Percentiles rank a stretch among this genome's conserved stretches.
Conservation (phyloP, 305 asterid genomes). For the Fraxinus nigra region DNA sequence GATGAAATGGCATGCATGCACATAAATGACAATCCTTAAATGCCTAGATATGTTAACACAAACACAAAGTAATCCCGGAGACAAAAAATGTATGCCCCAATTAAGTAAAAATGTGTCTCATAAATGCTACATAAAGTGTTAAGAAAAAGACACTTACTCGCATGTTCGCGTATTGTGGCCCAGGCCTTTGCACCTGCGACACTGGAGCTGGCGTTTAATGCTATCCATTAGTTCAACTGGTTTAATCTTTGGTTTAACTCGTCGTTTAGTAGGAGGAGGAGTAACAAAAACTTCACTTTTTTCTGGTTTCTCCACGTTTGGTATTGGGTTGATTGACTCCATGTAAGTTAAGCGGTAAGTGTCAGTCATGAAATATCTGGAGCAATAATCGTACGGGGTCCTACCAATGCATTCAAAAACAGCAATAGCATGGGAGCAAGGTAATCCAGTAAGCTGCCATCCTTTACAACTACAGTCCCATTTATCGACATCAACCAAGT, state of each 20-base stretch:
- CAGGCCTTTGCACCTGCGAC: slow-evolving; percentile 94
- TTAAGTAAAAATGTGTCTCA: background rate
- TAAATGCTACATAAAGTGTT: background rate
- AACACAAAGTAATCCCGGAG: background rate
- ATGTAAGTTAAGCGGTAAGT: slow-evolving; percentile 64
- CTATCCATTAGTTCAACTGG: slow-evolving; percentile 62
- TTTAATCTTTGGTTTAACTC: slow-evolving; percentile 88
- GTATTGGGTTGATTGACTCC: slow-evolving; percentile 89
- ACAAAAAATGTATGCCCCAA: background rate
- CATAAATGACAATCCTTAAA: background rate
- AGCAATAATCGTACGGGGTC: slow-evolving; percentile 68
- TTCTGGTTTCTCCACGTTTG: slow-evolving; percentile 83
- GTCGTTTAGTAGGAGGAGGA: slow-evolving; percentile 95
- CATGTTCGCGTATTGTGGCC: slow-evolving; percentile 97
- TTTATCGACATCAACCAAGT: slow-evolving; percentile 64
- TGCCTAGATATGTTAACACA: background rate
- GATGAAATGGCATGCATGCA: background rate
- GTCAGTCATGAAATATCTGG: slow-evolving; percentile 63
- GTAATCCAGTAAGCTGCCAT: slow-evolving; percentile 87
- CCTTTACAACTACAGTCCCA: slow-evolving; percentile 89
- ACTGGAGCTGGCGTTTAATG: slow-evolving; percentile 93
- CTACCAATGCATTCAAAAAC: slow-evolving; percentile 59
- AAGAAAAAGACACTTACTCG: slow-evolving; percentile 53
- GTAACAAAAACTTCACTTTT: slow-evolving; percentile 50
- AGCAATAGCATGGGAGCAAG: slow-evolving; percentile 88